These are phyloP conservation scores for Trichoderma oligosporum DNA, from an alignment of 2,329 filamentous ascomycete species.

Conservation along the genomic window DNA sequence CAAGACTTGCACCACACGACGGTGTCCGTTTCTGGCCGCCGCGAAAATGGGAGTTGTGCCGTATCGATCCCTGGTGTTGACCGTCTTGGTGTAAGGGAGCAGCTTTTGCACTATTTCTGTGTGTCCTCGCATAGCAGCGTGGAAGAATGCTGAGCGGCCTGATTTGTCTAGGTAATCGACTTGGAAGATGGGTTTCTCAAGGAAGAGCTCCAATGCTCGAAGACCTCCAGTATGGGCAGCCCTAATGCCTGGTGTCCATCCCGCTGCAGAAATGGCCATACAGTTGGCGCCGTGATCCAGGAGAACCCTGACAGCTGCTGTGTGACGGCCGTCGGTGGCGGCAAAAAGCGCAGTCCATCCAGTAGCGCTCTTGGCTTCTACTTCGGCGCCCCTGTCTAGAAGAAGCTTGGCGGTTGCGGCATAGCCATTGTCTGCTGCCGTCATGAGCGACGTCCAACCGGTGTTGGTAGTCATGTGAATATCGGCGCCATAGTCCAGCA, in stretches of 20 bases:
- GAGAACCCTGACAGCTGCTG: slow-evolving; percentile 2
- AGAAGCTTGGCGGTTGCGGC: slow-evolving; percentile 9
- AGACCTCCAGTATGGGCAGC: slow-evolving; percentile 12
- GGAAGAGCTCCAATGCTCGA: background rate
- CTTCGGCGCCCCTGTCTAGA: slow-evolving; percentile 7
- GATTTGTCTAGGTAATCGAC: slow-evolving; percentile 8
- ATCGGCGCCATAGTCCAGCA: slow-evolving; percentile 13
- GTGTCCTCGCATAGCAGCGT: slow-evolving; percentile 18
- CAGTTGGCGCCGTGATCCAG: slow-evolving; percentile 12
- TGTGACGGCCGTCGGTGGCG: slow-evolving; percentile 10
- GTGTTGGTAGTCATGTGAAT: background rate
- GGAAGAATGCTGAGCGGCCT: slow-evolving; percentile 17
- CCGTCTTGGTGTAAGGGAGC: slow-evolving; percentile 3
- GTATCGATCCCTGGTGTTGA: slow-evolving; percentile 6
- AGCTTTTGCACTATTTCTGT: background rate
- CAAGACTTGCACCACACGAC: slow-evolving; percentile 1
- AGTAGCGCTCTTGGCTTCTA: background rate
- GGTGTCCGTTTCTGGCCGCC: slow-evolving; percentile 18
- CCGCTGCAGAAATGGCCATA: background rate
- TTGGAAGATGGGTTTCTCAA: background rate
- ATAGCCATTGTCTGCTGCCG: slow-evolving; percentile 7
- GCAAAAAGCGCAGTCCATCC: slow-evolving; percentile 16
- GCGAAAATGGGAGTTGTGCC: slow-evolving; percentile 17
- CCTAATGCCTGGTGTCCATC: slow-evolving; percentile 9
- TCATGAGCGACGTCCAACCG: slow-evolving; percentile 17